A percentile compares a stretch with the other conserved stretches of the same genome.
Evolutionary conservation across 1,139 yeast species (phyloP).

Genomic region (Taphrina pruni): DNA sequence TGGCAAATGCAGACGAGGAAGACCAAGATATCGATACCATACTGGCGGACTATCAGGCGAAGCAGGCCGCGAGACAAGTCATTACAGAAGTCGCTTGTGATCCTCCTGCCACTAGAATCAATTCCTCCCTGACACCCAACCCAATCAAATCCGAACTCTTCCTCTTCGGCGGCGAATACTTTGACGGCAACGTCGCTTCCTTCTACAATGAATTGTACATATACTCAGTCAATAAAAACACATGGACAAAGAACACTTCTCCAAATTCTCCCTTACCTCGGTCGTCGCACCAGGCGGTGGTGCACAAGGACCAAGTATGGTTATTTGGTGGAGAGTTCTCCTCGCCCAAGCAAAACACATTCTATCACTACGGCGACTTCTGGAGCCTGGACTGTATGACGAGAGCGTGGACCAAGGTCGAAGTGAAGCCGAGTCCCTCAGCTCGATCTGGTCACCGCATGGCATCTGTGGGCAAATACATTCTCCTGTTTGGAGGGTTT

Average conservation of each 20-base stretch:
- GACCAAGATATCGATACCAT: constrained; percentile 88
- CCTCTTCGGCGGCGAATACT: constrained; percentile 87
- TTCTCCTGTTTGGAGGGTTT: constrained; percentile 88
- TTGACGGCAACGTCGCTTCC: constrained; percentile 62
- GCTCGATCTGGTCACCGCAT: constrained; percentile 93
- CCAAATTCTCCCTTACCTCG: constrained; percentile 91
- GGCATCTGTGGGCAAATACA: constrained; percentile 88
- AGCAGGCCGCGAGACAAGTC: constrained; percentile 77
- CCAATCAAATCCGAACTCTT: constrained; percentile 70
- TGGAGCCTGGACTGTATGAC: constrained; percentile 86
- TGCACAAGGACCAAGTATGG: constrained; percentile 83
- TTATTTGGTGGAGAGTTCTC: constrained; percentile 97
- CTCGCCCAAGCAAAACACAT: constrained; percentile 92
- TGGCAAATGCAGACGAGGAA: constrained; percentile 62
- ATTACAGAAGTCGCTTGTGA: constrained; percentile 64
- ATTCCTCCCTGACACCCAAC: constrained; percentile 73
- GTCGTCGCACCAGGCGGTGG: constrained; percentile 90
- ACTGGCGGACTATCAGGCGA: constrained; percentile 62
- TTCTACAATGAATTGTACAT: constrained; percentile 83
- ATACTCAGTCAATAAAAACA: constrained; percentile 75
- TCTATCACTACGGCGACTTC: constrained; percentile 94
- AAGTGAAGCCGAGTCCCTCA: constrained; percentile 73
- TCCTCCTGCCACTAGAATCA: constrained; percentile 72
- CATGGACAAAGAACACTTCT: constrained; percentile 79
- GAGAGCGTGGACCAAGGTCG: constrained; percentile 90